Base-by-base conservation (phyloP, 176 grass and related monocot genomes). In the Miscanthus lutarioriparius region DNA sequence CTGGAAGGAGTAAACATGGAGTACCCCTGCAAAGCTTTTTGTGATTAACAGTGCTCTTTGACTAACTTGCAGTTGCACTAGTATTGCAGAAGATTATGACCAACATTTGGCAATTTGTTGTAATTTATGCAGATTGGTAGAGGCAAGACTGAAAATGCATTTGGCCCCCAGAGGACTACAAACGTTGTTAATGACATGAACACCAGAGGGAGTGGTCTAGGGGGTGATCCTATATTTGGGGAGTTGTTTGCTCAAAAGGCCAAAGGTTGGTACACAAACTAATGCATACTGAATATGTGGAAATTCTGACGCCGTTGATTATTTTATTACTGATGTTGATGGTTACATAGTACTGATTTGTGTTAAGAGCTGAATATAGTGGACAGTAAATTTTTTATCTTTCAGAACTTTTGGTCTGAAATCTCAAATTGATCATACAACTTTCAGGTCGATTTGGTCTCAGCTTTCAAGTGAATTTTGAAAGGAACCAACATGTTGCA, bases 141-240 rank as follows among this genome's bases (percentile, higher is more conserved):
- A 90, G 73, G 73, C 73, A 97, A 88, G 76, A 51, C 68, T 16
- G 91, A 94, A 22, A 90, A 80, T 61, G 84, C 77, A 26, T 91
- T 86, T 92, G 95, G 78, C 16, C 81, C 86, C 61, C 51, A 80
- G 48, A 94, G 84, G 94, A 89, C 45, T 83, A 59, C 91, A 53
- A 94, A 80, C 67, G 79, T 37, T 58, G 84, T 89, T 84, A 86
- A 28, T 78, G 95, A 97, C 63, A 87, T 94, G 44, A 87, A 81
- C 80, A 91, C 90, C 83, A 85, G 80, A 19, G 87, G 64, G 56
- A 82, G 30, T 85, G 93, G 81, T 73, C 89, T 86, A 85, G 88
- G 67, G 11, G 88, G 81, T 56, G 86, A 85, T 40, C 86, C 88
- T 79, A 69, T 89, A 72, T 94, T 97, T 90, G 87, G 80, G 88